Percentiles rank a stretch among this genome's conserved stretches.
These are phyloP conservation scores for Cryptococcus deneoformans DNA, from an alignment of 1,284 basidiomycete species.

Conservation along the genomic window DNA sequence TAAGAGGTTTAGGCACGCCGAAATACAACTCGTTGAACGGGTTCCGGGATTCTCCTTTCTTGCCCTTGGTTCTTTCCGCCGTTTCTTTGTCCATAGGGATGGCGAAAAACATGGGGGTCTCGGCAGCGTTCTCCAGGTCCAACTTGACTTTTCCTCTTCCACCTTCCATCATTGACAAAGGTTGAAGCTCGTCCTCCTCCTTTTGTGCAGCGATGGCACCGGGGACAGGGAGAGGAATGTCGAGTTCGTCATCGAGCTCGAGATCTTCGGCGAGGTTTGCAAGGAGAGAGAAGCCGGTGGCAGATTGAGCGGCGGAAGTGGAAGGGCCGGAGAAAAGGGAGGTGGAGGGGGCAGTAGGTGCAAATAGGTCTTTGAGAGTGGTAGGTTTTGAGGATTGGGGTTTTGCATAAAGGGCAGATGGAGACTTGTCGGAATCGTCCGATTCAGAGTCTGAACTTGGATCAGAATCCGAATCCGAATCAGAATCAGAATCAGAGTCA, in stretches of 20 bases:
- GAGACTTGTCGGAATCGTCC: constrained; percentile 8
- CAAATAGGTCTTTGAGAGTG: constrained; percentile 4
- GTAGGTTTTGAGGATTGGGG: constrained; percentile 1
- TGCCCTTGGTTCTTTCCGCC: background rate
- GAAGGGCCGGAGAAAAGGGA: constrained; percentile 2
- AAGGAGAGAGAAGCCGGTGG: constrained; percentile 36
- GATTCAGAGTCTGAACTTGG: constrained; percentile 9
- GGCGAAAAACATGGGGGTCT: constrained; percentile 45
- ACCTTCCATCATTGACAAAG: constrained; percentile 20
- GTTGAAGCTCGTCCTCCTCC: constrained; percentile 7
- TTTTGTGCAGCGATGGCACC: constrained; percentile 9
- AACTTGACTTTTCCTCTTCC: constrained; percentile 27
- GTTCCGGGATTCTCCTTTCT: constrained; percentile 22
- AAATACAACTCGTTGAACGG: constrained; percentile 10
- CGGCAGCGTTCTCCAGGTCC: constrained; percentile 21
- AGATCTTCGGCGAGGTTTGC: constrained; percentile 38
- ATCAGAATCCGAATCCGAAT: background rate
- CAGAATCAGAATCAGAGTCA: background rate
- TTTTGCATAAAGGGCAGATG: constrained; percentile 2
- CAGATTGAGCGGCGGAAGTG: background rate
- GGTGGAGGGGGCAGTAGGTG: constrained; percentile 4
- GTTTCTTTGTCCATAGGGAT: constrained; percentile 7
- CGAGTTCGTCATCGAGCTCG: constrained; percentile 45
- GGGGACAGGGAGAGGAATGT: constrained; percentile 30
- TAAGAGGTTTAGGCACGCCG: constrained; percentile 1